A percentile compares a stretch with the other conserved stretches of the same genome.
phyloP scores from a whole-genome alignment of 257 asterid species.

The Nicotiana tabacum region DNA sequence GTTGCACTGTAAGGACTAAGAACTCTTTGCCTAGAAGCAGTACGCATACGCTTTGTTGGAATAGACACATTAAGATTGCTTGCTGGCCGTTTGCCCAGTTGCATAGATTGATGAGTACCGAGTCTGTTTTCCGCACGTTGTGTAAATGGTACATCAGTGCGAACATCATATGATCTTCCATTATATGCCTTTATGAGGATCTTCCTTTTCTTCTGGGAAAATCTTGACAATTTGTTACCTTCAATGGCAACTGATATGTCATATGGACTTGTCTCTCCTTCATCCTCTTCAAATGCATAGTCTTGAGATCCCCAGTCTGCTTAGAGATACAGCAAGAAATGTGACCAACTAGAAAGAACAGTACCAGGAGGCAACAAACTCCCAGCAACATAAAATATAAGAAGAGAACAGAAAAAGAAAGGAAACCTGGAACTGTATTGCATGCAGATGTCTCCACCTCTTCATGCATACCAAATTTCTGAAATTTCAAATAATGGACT shows the following conservation, averaged over 20 bases:
- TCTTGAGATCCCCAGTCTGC: constrained; percentile 59
- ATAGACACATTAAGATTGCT: constrained; percentile 71
- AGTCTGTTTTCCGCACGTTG: constrained; percentile 52
- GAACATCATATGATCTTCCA: constrained; percentile 46
- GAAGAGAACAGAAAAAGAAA: constrained; percentile 10
- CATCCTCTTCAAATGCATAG: constrained; percentile 61
- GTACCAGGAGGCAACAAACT: constrained; percentile 7
- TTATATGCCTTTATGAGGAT: constrained; percentile 45
- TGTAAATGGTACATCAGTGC: constrained; percentile 49
- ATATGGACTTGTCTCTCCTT: constrained; percentile 71
- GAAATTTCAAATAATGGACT: constrained; percentile 17
- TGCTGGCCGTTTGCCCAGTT: constrained; percentile 61
- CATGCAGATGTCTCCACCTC: constrained; percentile 80
- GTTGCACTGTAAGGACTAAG: constrained; percentile 73
- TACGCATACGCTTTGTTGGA: constrained; percentile 89
- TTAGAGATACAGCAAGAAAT: constrained; percentile 19
- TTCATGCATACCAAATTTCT: constrained; percentile 69
- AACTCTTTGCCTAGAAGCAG: constrained; percentile 76
- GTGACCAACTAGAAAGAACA: constrained; percentile 16
- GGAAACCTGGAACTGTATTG: constrained; percentile 63
- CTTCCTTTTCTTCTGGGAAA: constrained; percentile 64
- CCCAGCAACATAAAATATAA: background rate
- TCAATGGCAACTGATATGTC: constrained; percentile 49
- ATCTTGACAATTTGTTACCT: constrained; percentile 46
- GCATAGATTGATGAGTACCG: constrained; percentile 45